Conservation (phyloP, 2,329 filamentous ascomycete genomes). For the Aureobasidium namibiae region DNA sequence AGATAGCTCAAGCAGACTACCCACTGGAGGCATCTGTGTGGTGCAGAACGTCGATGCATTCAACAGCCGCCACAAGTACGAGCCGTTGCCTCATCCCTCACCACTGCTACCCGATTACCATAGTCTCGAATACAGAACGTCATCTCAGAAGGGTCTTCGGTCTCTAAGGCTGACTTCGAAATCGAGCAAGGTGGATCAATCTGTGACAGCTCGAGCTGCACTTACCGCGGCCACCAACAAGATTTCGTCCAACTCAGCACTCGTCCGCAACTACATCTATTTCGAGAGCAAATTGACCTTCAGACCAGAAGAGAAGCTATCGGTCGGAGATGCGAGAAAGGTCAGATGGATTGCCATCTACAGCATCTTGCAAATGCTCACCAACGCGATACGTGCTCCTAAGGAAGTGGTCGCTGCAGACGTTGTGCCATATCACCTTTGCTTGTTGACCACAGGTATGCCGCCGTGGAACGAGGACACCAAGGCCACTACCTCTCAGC, state of each 20-base stretch:
- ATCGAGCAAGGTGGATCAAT: constrained; percentile 38
- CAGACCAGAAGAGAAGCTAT: constrained; percentile 51
- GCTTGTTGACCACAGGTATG: constrained; percentile 35
- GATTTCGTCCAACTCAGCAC: constrained; percentile 31
- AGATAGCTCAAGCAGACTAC: constrained; percentile 39
- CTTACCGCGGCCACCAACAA: constrained; percentile 43
- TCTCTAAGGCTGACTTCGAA: constrained; percentile 29
- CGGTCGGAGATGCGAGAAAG: constrained; percentile 61
- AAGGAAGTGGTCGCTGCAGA: constrained; percentile 50
- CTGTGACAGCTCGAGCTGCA: constrained; percentile 46
- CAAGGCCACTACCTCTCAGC: neutral
- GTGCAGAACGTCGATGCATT: constrained; percentile 61
- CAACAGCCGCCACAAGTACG: constrained; percentile 52
- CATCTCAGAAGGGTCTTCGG: constrained; percentile 28
- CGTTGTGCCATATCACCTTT: constrained; percentile 52
- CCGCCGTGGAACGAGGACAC: constrained; percentile 28
- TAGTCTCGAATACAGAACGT: constrained; percentile 19
- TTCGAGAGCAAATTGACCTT: constrained; percentile 58
- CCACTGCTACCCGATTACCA: constrained; percentile 53
- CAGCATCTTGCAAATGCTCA: constrained; percentile 62
- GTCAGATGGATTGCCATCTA: constrained; percentile 74
- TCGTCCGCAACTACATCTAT: constrained; percentile 60
- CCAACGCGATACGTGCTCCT: constrained; percentile 54
- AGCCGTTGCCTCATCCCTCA: constrained; percentile 54
- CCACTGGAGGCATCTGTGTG: constrained; percentile 57